phyloP scores from a whole-genome alignment of 1,284 basidiomycete species.

The Ustilago curta region DNA sequence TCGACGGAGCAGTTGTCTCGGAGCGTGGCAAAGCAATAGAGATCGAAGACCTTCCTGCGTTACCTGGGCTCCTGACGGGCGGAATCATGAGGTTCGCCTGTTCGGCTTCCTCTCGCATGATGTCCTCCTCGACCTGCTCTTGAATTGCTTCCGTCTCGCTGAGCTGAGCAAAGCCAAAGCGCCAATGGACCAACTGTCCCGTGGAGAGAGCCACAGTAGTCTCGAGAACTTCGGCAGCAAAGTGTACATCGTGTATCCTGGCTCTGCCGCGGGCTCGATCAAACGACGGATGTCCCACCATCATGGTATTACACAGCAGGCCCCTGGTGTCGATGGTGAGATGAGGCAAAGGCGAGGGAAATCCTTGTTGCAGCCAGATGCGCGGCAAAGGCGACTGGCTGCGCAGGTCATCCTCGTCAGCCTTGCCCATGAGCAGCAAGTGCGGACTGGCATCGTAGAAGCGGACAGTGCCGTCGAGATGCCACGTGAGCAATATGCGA shows the following conservation, averaged over 20 bases:
- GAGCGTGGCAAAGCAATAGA: slow-evolving; percentile 22
- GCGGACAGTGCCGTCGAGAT: slow-evolving; percentile 65
- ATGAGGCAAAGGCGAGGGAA: slow-evolving; percentile 61
- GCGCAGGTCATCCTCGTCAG: slow-evolving; percentile 38
- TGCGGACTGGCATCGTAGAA: slow-evolving; percentile 64
- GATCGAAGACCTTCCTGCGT: slow-evolving; percentile 13
- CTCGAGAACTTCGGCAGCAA: slow-evolving; percentile 60
- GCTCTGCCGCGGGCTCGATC: slow-evolving; percentile 43
- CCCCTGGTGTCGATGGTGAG: slow-evolving; percentile 54
- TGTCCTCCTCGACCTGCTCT: slow-evolving; percentile 46
- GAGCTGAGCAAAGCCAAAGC: slow-evolving; percentile 52
- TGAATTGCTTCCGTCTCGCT: slow-evolving; percentile 51
- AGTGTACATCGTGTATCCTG: slow-evolving; percentile 41
- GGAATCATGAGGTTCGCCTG: slow-evolving; percentile 34
- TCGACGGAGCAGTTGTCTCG: slow-evolving; percentile 1
- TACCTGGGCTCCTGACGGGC: slow-evolving; percentile 30
- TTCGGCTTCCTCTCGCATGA: slow-evolving; percentile 41
- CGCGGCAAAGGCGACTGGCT: slow-evolving; percentile 12
- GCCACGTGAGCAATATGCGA: slow-evolving; percentile 63
- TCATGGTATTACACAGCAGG: slow-evolving; percentile 38
- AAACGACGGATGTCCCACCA: slow-evolving; percentile 52
- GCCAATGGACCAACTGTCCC: slow-evolving; percentile 55
- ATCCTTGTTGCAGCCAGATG: slow-evolving; percentile 48
- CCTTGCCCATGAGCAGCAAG: slow-evolving; percentile 55
- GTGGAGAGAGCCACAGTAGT: slow-evolving; percentile 48